Base-by-base conservation (phyloP, 1,139 yeast genomes). In the Suzukiozyma palmioleophila region DNA sequence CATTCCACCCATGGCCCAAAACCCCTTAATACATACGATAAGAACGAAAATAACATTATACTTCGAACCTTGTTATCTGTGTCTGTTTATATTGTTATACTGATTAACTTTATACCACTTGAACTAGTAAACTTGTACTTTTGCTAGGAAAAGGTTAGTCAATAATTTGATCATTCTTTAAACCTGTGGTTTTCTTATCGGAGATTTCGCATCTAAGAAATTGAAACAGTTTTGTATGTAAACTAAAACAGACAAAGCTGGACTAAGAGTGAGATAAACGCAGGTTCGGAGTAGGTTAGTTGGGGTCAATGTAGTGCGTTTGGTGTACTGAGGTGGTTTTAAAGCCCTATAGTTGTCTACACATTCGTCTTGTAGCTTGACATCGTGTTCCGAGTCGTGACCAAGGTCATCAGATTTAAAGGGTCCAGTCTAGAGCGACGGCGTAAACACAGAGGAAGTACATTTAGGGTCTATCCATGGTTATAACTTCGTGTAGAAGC, bases 11-110 rank as follows among this genome's bases (percentile, higher is more conserved):
- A 12, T 32, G 27, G 8, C 25, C 4, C 8, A 13, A n/a, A 14
- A 28, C 18, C 33, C 33, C 22, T 31, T 14, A 12, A 37, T 39
- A 49, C 57, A 34, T 48, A 53, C 57, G 49, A 46, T 40, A 51
- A 43, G 21, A 48, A 41, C 31, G 52, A 44, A 41, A 52, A 45
- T 21, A 51, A 38, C 12, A 33, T n/a, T 21, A 33, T 14, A 14
- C n/a, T 22, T 16, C 5, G 16, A 18, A 21, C 7, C 24, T 12
- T 32, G 24, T 22, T 21, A 24, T 8, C n/a, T 13, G 5, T 25
- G 8, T 25, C 7, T 26, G 30, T 12, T 26, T 12, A 3, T 11
- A 11, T 8, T 5, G 8, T 8, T 26, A 9, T 12, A 9, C n/a
- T 26, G 13, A 9, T 12, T 26, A 4, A 26, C 28, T 26, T 26